A percentile compares a stretch with the other conserved stretches of the same genome.
Evolutionary conservation across 1,139 yeast species (phyloP).

Genomic region (Blastobotrys proliferans): DNA sequence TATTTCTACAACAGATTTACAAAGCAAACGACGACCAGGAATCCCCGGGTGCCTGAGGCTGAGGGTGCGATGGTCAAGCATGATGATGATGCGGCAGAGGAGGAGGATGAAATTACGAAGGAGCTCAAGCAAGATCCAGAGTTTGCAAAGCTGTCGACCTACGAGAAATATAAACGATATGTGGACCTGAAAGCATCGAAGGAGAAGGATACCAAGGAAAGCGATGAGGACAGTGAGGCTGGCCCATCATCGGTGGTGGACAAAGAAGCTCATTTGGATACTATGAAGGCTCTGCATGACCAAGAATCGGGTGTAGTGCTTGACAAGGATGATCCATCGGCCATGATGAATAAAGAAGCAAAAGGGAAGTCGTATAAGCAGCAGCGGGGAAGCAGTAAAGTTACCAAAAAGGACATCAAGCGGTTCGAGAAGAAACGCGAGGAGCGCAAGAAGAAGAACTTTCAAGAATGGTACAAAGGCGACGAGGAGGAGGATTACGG

Average conservation of each 20-base stretch:
- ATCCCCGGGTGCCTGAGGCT: conserved; percentile 24
- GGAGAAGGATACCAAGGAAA: neutral
- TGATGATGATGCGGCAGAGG: no score
- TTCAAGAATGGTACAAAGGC: conserved; percentile 21
- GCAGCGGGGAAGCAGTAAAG: conserved; percentile 21
- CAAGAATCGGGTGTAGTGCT: neutral
- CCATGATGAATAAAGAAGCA: conserved; percentile 12
- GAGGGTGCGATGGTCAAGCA: no score
- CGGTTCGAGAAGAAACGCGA: conserved; percentile 22
- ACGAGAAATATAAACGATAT: conserved; percentile 19
- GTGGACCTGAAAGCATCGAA: conserved; percentile 7
- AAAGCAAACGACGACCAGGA: conserved; percentile 29
- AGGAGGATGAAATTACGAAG: conserved; percentile 15
- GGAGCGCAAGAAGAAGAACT: conserved; percentile 26
- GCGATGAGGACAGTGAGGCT: neutral
- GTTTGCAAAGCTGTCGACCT: conserved; percentile 18
- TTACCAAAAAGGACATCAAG: conserved; percentile 26
- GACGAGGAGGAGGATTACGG: conserved; percentile 6
- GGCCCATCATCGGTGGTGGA: conserved; percentile 5
- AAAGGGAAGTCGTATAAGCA: conserved; percentile 24
- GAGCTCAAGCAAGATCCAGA: conserved; percentile 20
- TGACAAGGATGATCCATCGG: conserved; percentile 14
- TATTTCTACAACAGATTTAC: conserved; percentile 30
- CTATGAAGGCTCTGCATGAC: conserved; percentile 8
- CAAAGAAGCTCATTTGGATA: neutral